Base-by-base conservation (phyloP, 805 yeast genomes). In the Pichia eremophila region DNA sequence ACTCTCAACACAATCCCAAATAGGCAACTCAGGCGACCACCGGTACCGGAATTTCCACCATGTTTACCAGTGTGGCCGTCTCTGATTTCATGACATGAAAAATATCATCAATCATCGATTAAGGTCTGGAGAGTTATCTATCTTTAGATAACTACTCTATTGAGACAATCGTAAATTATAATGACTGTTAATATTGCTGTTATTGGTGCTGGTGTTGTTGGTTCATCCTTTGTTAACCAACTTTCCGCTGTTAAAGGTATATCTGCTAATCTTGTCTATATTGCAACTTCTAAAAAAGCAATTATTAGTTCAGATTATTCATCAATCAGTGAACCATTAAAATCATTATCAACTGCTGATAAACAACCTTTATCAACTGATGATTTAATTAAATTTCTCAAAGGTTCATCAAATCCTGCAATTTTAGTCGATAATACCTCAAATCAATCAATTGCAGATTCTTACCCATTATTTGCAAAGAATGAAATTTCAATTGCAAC, bases 341-440 rank as follows among this genome's bases (percentile, higher is more conserved):
- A 89, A 81, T 69, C 73, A 45, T 59, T 77, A 1, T 69, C 67
- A 35, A 61, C 79, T 45, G 62, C 66, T 10, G 66, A 77, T 18
- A 54, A 75, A 15, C 68, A 73, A 54, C 68, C 73, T 4, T 71
- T 83, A 58, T 56, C 81, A 0, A 70, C 79, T 44, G 74, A 74
- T 8, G 83, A 78, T 36, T 70, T 91, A 56, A 66, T 82, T 34
- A 70, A 71, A 6, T 88, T 67, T 65, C 73, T 93, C 63, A 74
- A 74, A 51, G 75, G 72, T 46, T 81, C 95, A 8, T 76, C 84
- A 19, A 60, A 63, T 46, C 96, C 98, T 44, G 79, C 87, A 34
- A 84, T 93, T 54, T 71, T 93, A 50, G 85, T 93, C 39, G 99
- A 93, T 69, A 93, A 93, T 76, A 93, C 99, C 44, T 89, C 98